Evolutionary conservation across 345 rosid genomes (phyloP).

Genomic region (Arabidopsis arenosa): DNA sequence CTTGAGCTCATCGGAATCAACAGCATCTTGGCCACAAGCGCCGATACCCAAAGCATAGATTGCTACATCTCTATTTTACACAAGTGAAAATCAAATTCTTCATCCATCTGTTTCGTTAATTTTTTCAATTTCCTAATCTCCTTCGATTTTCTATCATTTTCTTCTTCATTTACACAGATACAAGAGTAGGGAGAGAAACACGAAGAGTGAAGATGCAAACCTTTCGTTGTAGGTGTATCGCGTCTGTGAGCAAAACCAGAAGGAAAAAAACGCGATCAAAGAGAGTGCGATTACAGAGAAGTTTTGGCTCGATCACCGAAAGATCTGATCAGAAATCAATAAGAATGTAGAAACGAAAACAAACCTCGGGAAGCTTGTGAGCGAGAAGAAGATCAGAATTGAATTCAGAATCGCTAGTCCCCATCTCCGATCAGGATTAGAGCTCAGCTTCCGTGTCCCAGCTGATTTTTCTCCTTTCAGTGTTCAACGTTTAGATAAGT

Average conservation of each 20-base stretch:
- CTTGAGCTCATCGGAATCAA: conserved; percentile 76
- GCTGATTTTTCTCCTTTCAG: conserved; percentile 11
- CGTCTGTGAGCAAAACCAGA: conserved; percentile 46
- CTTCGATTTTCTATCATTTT: not conserved
- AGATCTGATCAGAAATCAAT: not conserved
- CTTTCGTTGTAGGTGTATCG: conserved; percentile 63
- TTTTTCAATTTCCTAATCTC: not conserved
- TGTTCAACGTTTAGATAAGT: conserved; percentile 12
- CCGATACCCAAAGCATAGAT: conserved; percentile 89
- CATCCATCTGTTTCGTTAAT: not conserved
- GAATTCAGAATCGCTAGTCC: conserved; percentile 47
- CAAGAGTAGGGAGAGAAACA: not conserved
- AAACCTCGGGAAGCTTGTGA: conserved; percentile 76
- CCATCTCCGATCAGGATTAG: conserved; percentile 48
- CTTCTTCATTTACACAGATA: not conserved
- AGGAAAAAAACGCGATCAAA: conserved; percentile 7
- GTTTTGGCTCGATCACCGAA: conserved; percentile 13
- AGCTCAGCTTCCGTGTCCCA: conserved; percentile 18
- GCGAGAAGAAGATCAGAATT: conserved; percentile 60
- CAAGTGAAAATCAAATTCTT: not conserved
- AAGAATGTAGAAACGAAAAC: not conserved
- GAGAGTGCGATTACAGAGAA: not conserved
- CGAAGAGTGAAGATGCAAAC: conserved; percentile 42
- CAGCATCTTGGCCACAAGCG: conserved; percentile 73
- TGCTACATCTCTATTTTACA: conserved; percentile 65